Conservation (phyloP, 805 yeast genomes). For the Metschnikowia peoriensis region DNA sequence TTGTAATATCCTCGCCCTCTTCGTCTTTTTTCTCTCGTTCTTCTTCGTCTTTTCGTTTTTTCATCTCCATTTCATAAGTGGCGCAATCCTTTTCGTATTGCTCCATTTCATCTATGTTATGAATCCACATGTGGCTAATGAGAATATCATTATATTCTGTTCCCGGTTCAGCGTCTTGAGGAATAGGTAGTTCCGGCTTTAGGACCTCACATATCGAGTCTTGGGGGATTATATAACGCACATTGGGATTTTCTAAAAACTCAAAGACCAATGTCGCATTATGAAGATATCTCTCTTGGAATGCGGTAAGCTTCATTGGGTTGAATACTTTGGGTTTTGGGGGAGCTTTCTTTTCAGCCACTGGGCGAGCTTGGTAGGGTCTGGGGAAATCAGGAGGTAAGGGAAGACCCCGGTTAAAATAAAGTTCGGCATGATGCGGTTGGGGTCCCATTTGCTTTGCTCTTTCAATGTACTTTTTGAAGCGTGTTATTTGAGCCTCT, state of each 20-base stretch:
- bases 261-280: conserved; percentile 82
- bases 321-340: conserved; percentile 21
- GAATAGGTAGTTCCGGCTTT: conserved; percentile 21
- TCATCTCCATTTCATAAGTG: conserved; percentile 27
- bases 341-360: conserved; percentile 19
- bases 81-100: conserved; percentile 39
- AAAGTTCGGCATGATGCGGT: conserved; percentile 38
- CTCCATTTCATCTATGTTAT: conserved; percentile 49
- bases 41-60: conserved; percentile 28
- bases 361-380: conserved; percentile 12
- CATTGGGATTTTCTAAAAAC: conserved; percentile 73
- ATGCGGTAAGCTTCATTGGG: conserved; percentile 67
- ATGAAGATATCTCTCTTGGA: conserved; percentile 67
- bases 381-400: conserved; percentile 20
- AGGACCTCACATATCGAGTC: conserved; percentile 68
- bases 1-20: conserved; percentile 15
- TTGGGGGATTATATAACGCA: conserved; percentile 73
- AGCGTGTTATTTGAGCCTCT: conserved; percentile 67
- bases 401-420: conserved; percentile 17
- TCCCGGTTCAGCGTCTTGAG: conserved; percentile 22
- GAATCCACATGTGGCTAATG: conserved; percentile 49
- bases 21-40: conserved; percentile 21
- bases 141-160: conserved; percentile 37
- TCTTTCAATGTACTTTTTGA: conserved; percentile 75
- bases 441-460: conserved; percentile 75